These are phyloP conservation scores for Rhizophora mangle DNA, from an alignment of 345 rosid species.

Conservation along the genomic window DNA sequence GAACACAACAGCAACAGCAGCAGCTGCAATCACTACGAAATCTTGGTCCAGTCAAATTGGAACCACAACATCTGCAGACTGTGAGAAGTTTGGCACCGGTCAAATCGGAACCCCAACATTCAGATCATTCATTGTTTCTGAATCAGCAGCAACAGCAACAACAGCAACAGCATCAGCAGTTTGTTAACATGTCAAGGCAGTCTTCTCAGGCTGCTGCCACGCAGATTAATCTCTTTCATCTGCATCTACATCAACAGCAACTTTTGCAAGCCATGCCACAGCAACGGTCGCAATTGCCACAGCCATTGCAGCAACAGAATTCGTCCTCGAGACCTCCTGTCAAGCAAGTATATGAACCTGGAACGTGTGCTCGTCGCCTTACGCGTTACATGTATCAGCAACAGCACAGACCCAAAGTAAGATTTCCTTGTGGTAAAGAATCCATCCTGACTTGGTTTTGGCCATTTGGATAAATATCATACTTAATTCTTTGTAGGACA, in stretches of 20 bases:
- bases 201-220: slow-evolving; percentile 67
- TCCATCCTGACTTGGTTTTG: slow-evolving; percentile 13
- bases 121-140: slow-evolving; percentile 69
- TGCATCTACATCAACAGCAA: slow-evolving; percentile 68
- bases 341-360: slow-evolving; percentile 82
- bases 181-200: slow-evolving; percentile 80
- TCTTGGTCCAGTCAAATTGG: slow-evolving; percentile 66
- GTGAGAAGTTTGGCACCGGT: slow-evolving; percentile 62
- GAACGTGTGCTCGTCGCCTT: slow-evolving; percentile 91
- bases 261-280: slow-evolving; percentile 80
- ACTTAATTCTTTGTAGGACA: slow-evolving; percentile 59
- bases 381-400: slow-evolving; percentile 90
- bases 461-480: slow-evolving; percentile 18
- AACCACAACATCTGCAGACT: slow-evolving; percentile 68
- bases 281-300: slow-evolving; percentile 71
- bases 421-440: slow-evolving; percentile 17
- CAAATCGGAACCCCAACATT: slow-evolving; percentile 74
- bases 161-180: slow-evolving; percentile 64
- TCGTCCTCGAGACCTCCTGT: slow-evolving; percentile 64
- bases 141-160: slow-evolving; percentile 76
- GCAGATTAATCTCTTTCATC: slow-evolving; percentile 66
- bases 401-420: slow-evolving; percentile 93
- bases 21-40: slow-evolving; percentile 61
- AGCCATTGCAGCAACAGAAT: slow-evolving; percentile 80
- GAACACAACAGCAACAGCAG: slow-evolving; percentile 43